Evolutionary conservation across 106 monocot species (phyloP).

Genomic region (Narthecium ossifragum): DNA sequence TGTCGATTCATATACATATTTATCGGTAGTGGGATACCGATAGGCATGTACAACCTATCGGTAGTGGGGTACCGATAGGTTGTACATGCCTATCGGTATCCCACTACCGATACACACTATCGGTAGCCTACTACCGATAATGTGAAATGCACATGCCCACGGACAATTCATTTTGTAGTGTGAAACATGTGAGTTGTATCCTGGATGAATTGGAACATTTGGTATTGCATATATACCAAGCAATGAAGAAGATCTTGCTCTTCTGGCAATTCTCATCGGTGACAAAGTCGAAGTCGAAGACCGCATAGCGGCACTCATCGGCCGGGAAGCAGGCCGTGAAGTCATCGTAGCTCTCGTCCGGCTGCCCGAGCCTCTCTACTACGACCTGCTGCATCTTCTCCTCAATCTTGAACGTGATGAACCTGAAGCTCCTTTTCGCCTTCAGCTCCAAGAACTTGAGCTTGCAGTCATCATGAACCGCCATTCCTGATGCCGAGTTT

Average conservation of each 20-base stretch:
- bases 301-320: constrained; percentile 56
- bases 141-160: no score
- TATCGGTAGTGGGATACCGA: no score
- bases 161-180: no score
- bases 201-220: background rate
- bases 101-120: no score
- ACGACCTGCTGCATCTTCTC: constrained; percentile 47
- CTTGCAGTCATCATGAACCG: constrained; percentile 55
- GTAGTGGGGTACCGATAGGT: no score
- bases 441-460: constrained; percentile 53
- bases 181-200: no score
- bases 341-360: constrained; percentile 53
- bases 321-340: constrained; percentile 39
- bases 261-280: constrained; percentile 71
- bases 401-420: constrained; percentile 64
- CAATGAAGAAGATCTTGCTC: constrained; percentile 73
- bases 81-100: no score
- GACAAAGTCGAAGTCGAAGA: constrained; percentile 59
- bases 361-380: constrained; percentile 49
- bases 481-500: constrained; percentile 60
- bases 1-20: no score
- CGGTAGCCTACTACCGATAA: no score
- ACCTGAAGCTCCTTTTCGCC: constrained; percentile 45
- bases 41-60: no score
- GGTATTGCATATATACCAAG: constrained; percentile 26